phyloP scores from a whole-genome alignment of 371 early-diverging fungal genomes.

The Syncephalis plumigaleata region DNA sequence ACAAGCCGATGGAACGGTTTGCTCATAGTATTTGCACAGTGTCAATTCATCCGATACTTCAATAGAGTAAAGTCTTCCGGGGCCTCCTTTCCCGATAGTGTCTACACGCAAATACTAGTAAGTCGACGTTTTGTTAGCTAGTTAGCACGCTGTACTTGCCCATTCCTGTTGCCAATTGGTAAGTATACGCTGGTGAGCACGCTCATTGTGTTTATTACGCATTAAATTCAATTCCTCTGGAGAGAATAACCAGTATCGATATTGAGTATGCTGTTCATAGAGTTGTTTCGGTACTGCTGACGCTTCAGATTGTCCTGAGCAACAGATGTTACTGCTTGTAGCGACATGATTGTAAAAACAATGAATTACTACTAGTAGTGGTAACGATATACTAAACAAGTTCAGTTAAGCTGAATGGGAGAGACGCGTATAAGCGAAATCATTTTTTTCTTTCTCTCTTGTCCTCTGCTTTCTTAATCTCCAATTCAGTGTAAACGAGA shows the following conservation, averaged over 20 bases:
- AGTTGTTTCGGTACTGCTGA: slow-evolving; percentile 4
- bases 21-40: slow-evolving; percentile 20
- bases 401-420: too few species aligned
- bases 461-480: too few species aligned
- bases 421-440: too few species aligned
- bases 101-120: neutral
- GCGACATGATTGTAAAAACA: too few species aligned
- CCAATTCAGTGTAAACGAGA: too few species aligned
- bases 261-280: slow-evolving; percentile 32
- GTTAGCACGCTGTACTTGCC: slow-evolving; percentile 10
- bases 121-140: slow-evolving; percentile 3
- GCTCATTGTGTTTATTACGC: slow-evolving; percentile 31
- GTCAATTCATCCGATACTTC: slow-evolving; percentile 9
- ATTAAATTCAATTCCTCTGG: slow-evolving; percentile 31
- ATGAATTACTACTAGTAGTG: too few species aligned
- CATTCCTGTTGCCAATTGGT: slow-evolving; percentile 28
- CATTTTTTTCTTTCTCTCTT: too few species aligned
- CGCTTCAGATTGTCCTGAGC: too few species aligned
- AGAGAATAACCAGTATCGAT: slow-evolving; percentile 55
- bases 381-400: too few species aligned
- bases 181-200: slow-evolving; percentile 34
- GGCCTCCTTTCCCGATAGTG: neutral
- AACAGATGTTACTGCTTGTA: too few species aligned
- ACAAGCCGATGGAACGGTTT: slow-evolving; percentile 19
- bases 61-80: slow-evolving; percentile 1